A percentile compares a stretch with the other conserved stretches of the same genome.
Conservation (phyloP, 768 basidiomycete genomes). For the Suillus weaverae region DNA sequence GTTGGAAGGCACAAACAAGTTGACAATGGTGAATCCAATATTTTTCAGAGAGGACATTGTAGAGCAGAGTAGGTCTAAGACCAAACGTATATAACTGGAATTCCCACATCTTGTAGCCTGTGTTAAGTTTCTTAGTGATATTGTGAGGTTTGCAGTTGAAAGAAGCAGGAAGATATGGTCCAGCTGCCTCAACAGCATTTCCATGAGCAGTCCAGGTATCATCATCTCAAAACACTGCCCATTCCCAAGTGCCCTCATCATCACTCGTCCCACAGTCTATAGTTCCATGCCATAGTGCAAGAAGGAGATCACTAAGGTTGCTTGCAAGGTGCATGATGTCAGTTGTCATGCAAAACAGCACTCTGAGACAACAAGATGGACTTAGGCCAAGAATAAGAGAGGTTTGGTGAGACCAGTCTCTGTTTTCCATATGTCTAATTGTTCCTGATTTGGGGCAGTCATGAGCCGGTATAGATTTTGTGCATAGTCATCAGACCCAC, state of each 20-base stretch:
- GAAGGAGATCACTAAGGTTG: slow-evolving; percentile 27
- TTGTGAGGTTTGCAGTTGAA: slow-evolving; percentile 26
- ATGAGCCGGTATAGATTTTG: neutral
- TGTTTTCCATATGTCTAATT: slow-evolving; percentile 29
- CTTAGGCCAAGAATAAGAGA: slow-evolving; percentile 37
- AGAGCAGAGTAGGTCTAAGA: slow-evolving; percentile 19
- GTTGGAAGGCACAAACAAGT: slow-evolving; percentile 22
- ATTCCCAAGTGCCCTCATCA: slow-evolving; percentile 29
- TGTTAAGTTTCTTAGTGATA: slow-evolving; percentile 27
- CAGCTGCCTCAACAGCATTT: slow-evolving; percentile 8
- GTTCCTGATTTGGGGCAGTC: slow-evolving; percentile 10
- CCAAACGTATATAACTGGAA: slow-evolving; percentile 21
- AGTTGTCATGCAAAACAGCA: slow-evolving; percentile 37
- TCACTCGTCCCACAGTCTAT: slow-evolving; percentile 21
- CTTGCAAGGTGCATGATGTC: slow-evolving; percentile 45
- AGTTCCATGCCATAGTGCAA: slow-evolving; percentile 24
- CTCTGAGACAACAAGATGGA: slow-evolving; percentile 16
- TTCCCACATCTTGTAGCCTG: slow-evolving; percentile 31
- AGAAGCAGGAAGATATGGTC: slow-evolving; percentile 15
- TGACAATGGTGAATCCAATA: slow-evolving; percentile 24
- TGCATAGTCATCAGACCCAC: slow-evolving; percentile 3
- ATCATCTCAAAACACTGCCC: slow-evolving; percentile 25
- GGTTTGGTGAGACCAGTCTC: slow-evolving; percentile 38
- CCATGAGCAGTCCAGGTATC: slow-evolving; percentile 22
- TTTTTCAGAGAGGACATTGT: slow-evolving; percentile 10